Evolutionary conservation across 805 yeast genomes (phyloP).

Genomic region (Pichia phayaonensis): DNA sequence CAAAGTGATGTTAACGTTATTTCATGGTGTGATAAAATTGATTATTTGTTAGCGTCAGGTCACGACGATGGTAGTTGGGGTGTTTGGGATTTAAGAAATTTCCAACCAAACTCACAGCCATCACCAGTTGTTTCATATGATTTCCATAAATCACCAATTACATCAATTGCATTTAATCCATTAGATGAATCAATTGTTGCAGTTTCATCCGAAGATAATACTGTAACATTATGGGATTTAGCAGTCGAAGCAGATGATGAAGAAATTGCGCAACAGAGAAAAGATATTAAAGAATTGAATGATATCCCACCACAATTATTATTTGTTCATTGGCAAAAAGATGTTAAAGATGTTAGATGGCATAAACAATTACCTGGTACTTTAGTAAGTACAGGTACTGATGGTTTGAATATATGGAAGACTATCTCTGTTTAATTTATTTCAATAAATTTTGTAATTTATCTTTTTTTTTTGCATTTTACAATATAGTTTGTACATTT

Average conservation of each 20-base stretch:
- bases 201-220: slow-evolving; percentile 92
- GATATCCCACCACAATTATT: slow-evolving; percentile 93
- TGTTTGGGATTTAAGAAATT: slow-evolving; percentile 92
- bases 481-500: neutral
- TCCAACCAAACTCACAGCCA: slow-evolving; percentile 52
- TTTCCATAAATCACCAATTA: slow-evolving; percentile 90
- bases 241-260: slow-evolving; percentile 99
- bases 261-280: slow-evolving; percentile 80
- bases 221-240: slow-evolving; percentile 95
- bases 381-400: slow-evolving; percentile 89
- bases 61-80: slow-evolving; percentile 98
- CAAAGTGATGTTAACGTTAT: slow-evolving; percentile 85
- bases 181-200: slow-evolving; percentile 93
- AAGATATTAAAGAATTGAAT: slow-evolving; percentile 69
- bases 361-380: slow-evolving; percentile 96
- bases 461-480: neutral
- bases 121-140: slow-evolving; percentile 90
- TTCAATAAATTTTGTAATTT: neutral
- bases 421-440: slow-evolving; percentile 75
- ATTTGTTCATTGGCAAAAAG: slow-evolving; percentile 97
- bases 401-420: slow-evolving; percentile 93
- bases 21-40: slow-evolving; percentile 87
- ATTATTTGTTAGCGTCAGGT: slow-evolving; percentile 86
- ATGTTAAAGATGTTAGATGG: slow-evolving; percentile 98
- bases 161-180: slow-evolving; percentile 92